Evolutionary conservation across 2,329 filamentous ascomycete species (phyloP).

Genomic region (Clonostachys solani): DNA sequence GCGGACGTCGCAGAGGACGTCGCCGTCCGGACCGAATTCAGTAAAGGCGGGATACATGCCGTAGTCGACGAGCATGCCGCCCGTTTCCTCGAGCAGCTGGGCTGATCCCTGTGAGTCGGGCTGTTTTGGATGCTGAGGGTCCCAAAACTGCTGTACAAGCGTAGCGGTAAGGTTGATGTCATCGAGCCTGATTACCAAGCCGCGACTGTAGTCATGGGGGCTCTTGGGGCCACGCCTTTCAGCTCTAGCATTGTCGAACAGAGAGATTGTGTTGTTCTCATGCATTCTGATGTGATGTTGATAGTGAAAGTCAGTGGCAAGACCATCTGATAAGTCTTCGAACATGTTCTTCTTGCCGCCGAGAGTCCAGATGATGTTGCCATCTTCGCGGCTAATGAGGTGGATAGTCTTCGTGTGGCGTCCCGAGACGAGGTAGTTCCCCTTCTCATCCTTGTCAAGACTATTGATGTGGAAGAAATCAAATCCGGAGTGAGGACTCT

Average conservation of each 20-base stretch:
- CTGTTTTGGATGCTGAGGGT: conserved; percentile 35
- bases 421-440: conserved; percentile 51
- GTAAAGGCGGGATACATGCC: conserved; percentile 43
- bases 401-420: conserved; percentile 41
- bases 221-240: not conserved
- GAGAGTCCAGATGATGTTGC: conserved; percentile 47
- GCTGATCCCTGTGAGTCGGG: conserved; percentile 42
- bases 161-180: conserved; percentile 10
- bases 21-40: conserved; percentile 40
- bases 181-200: conserved; percentile 17
- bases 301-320: conserved; percentile 26
- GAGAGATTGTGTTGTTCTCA: conserved; percentile 45
- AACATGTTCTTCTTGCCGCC: conserved; percentile 40
- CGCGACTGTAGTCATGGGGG: conserved; percentile 6
- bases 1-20: conserved; percentile 47
- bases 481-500: conserved; percentile 22
- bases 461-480: conserved; percentile 57
- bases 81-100: conserved; percentile 41
- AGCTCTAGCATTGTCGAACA: conserved; percentile 24
- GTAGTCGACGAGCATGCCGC: conserved; percentile 53
- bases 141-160: conserved; percentile 36
- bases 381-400: conserved; percentile 39
- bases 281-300: conserved; percentile 37
- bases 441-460: conserved; percentile 41
- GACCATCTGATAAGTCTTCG: conserved; percentile 21